Conservation (phyloP, 2,329 filamentous ascomycete genomes). For the Aspergillus puulaauensis region DNA sequence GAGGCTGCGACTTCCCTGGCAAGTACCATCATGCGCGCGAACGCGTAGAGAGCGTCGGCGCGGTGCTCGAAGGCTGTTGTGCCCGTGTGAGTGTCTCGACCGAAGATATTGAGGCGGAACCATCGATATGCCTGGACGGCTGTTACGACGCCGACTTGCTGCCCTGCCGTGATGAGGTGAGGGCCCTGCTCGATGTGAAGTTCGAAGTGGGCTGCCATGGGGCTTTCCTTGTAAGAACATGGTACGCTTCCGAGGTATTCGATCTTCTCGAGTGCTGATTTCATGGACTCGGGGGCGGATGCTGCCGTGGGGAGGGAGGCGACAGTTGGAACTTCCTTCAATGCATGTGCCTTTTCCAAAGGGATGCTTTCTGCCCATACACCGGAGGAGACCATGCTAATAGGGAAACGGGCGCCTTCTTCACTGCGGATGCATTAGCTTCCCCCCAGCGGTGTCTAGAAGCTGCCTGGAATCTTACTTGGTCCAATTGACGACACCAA, state of each 20-base stretch:
- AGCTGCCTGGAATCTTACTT: conserved; percentile 24
- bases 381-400: conserved; percentile 71
- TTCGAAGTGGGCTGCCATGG: conserved; percentile 77
- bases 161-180: conserved; percentile 63
- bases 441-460: neutral
- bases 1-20: conserved; percentile 63
- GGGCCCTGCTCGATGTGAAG: conserved; percentile 84
- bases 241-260: conserved; percentile 64
- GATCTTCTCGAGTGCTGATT: conserved; percentile 68
- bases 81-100: conserved; percentile 71
- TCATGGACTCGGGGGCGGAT: conserved; percentile 62
- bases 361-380: conserved; percentile 73
- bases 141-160: conserved; percentile 68
- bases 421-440: conserved; percentile 53
- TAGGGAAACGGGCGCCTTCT: conserved; percentile 77
- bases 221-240: conserved; percentile 58
- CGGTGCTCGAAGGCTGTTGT: conserved; percentile 68
- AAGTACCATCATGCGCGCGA: conserved; percentile 66
- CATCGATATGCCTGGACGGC: conserved; percentile 75
- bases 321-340: conserved; percentile 59
- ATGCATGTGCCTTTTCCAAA: conserved; percentile 59
- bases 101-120: conserved; percentile 66
- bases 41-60: conserved; percentile 67
- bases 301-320: conserved; percentile 46
- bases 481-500: conserved; percentile 67